phyloP scores from a whole-genome alignment of 2,329 filamentous ascomycete genomes.

The Fusarium secorum region DNA sequence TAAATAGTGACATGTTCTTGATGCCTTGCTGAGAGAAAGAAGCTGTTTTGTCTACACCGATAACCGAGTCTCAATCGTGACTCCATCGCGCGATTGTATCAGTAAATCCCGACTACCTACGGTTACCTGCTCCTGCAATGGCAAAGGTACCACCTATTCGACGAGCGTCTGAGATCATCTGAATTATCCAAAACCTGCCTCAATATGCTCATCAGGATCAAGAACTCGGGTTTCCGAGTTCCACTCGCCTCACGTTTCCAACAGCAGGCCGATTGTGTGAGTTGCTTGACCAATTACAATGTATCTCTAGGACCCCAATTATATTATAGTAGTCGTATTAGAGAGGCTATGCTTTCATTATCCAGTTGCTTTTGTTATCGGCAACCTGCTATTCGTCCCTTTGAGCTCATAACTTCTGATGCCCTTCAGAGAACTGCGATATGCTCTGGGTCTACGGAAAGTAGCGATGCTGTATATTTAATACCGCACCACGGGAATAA shows the following conservation, averaged over 20 bases:
- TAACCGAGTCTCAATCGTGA: slow-evolving; percentile 7
- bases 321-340: background rate
- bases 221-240: background rate
- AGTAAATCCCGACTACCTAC: background rate
- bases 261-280: background rate
- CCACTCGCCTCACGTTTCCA: background rate
- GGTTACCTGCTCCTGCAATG: background rate
- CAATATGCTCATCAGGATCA: background rate
- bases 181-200: background rate
- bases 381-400: background rate
- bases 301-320: background rate
- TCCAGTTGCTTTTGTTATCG: background rate
- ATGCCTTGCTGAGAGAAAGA: no score
- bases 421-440: background rate
- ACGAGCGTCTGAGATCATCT: background rate
- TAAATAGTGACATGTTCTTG: background rate
- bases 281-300: background rate
- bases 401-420: background rate
- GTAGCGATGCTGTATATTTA: background rate
- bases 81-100: background rate
- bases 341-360: background rate
- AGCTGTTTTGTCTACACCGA: background rate
- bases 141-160: background rate
- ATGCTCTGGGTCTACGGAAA: background rate
- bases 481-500: background rate